Base-by-base conservation (phyloP, 164 flowering plant genomes). In the Magnolia changhungtana region DNA sequence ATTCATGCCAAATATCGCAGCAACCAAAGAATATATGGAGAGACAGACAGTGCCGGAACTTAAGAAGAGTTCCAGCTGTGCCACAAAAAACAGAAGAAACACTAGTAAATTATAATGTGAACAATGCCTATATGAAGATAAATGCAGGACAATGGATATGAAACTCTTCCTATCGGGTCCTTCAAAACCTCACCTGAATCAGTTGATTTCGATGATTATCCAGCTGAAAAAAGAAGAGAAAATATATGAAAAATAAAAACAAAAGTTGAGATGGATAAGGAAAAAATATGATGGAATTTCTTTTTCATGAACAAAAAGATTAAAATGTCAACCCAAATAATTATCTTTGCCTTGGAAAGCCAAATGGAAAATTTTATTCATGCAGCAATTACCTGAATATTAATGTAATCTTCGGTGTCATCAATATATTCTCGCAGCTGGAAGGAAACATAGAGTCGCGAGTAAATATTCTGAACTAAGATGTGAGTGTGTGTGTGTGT, bases 341-440 rank as follows among this genome's bases (percentile, higher is more conserved):
- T 1, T 1, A 4, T 59, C n/a, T 27, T 27, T 59, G 19, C 10
- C 14, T 7, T 13, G 10, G 63, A 19, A 64, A 16, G 6, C 19
- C 27, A 61, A 29, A 73, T 73, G 16, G 37, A 50, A 65, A 45
- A 63, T 16, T 7, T 21, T n/a, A 24, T 23, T 65, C 29, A 65
- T 21, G 29, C 29, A 31, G 19, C 6, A 14, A 67, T 77, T 83
- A 94, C 98, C 98, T 96, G 99, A 77, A 96, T 96, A 79, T 96
- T 96, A 72, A 96, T 94, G 82, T 96, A 96, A 82, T 94, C 99
- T 80, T 96, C 98, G 1, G 98, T 95, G 78, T 93, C 99, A 83
- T 95, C 95, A 76, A 93, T 95, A 75, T 95, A 95, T 78, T 94
- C 99, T 6, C 99, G 90, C 78, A 96, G 82, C 99, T 96, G 91